Evolutionary conservation across 1,139 yeast species (phyloP).

Genomic region (Yamadazyma dushanensis): DNA sequence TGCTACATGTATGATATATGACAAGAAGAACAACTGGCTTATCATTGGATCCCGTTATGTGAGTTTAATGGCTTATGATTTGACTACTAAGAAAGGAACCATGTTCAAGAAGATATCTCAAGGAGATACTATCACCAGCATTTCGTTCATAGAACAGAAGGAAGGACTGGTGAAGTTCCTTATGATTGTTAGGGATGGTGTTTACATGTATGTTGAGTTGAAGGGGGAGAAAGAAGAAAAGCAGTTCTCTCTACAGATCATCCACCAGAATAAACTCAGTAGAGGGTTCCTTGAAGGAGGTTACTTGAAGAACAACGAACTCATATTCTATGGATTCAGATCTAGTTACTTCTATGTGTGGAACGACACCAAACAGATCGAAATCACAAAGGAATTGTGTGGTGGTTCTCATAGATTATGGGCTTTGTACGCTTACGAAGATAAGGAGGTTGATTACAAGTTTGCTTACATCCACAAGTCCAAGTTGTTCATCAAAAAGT

Average conservation of each 20-base stretch:
- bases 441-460: constrained; percentile 19
- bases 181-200: constrained; percentile 66
- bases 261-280: constrained; percentile 64
- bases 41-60: constrained; percentile 75
- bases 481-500: constrained; percentile 29
- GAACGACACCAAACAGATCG: constrained; percentile 79
- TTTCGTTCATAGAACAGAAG: constrained; percentile 35
- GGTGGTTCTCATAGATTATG: constrained; percentile 93
- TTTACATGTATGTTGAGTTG: constrained; percentile 39
- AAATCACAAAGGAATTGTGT: constrained; percentile 69
- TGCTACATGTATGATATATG: constrained; percentile 55
- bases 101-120: constrained; percentile 55
- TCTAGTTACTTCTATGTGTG: constrained; percentile 77
- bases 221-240: constrained; percentile 16
- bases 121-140: constrained; percentile 76
- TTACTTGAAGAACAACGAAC: constrained; percentile 49
- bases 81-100: constrained; percentile 21
- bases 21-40: constrained; percentile 37
- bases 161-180: constrained; percentile 24
- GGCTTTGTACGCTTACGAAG: constrained; percentile 41
- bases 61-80: constrained; percentile 56
- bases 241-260: constrained; percentile 24
- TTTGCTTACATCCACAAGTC: constrained; percentile 62
- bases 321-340: constrained; percentile 76
- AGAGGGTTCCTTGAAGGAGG: constrained; percentile 84